Percentiles rank a stretch among this genome's conserved stretches.
phyloP scores from a whole-genome alignment of 352 stramenopile genomes.

The Poterioochromonas sp. region DNA sequence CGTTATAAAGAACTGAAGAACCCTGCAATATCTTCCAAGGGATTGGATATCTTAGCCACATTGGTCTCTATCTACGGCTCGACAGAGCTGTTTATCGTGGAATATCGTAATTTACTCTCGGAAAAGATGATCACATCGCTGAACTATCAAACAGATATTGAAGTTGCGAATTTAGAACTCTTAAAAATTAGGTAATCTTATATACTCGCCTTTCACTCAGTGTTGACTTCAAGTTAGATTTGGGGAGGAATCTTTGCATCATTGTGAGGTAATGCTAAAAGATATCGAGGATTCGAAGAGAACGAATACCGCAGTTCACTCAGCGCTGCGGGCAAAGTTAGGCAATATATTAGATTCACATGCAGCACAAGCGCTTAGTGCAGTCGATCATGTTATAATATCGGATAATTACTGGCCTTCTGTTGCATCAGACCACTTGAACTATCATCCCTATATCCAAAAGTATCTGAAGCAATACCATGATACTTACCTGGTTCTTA shows the following conservation, averaged over 20 bases:
- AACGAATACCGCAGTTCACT: background rate
- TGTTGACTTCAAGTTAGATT: background rate
- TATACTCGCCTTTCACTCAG: background rate
- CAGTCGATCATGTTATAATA: background rate
- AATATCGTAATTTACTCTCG: conserved; percentile 93
- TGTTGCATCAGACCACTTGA: background rate
- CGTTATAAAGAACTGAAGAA: conserved; percentile 67
- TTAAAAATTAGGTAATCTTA: conserved; percentile 30
- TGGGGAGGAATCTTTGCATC: conserved; percentile 29
- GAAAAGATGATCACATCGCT: conserved; percentile 87
- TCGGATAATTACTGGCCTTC: conserved; percentile 32
- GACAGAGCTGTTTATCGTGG: conserved; percentile 95
- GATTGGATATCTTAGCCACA: conserved; percentile 90
- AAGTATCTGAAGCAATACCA: background rate
- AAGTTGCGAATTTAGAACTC: conserved; percentile 32
- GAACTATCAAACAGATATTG: conserved; percentile 55
- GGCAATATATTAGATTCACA: background rate
- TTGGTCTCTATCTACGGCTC: conserved; percentile 96
- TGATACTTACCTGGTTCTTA: background rate
- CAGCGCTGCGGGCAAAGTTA: background rate
- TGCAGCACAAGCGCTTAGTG: background rate
- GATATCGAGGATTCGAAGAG: conserved; percentile 28
- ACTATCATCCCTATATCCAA: background rate
- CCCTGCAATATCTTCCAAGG: conserved; percentile 49
- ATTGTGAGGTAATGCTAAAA: conserved; percentile 30